phyloP scores from a whole-genome alignment of 2,329 filamentous ascomycete genomes.

The Grosmannia huntii region DNA sequence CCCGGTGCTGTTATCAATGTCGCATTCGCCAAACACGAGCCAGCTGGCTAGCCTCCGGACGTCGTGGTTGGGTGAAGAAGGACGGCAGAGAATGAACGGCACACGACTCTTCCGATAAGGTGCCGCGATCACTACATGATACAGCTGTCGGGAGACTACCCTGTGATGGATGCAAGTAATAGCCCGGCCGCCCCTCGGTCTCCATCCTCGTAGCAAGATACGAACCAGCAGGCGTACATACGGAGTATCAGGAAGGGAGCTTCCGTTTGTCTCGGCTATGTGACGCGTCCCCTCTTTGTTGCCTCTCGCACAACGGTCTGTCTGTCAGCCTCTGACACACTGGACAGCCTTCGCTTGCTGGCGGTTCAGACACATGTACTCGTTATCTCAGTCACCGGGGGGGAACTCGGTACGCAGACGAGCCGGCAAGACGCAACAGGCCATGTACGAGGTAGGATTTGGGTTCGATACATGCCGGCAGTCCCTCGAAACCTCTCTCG shows the following conservation, averaged over 20 bases:
- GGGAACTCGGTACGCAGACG: no score
- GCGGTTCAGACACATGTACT: no score
- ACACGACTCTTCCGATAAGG: neutral
- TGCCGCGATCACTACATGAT: neutral
- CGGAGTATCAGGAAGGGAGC: neutral
- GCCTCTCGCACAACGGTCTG: no score
- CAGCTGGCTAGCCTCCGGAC: neutral
- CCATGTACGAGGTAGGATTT: neutral
- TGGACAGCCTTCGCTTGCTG: no score
- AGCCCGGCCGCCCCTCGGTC: no score
- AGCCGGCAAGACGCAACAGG: no score
- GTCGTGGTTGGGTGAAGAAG: neutral
- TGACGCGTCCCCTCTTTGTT: no score
- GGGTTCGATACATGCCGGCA: neutral
- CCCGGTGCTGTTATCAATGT: neutral
- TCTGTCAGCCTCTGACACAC: no score
- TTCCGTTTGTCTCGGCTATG: neutral
- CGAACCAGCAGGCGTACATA: no score
- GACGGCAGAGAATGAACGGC: neutral
- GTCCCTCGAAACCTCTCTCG: neutral
- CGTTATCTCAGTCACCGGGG: neutral
- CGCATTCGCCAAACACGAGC: neutral
- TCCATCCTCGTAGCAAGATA: no score
- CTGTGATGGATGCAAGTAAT: no score
- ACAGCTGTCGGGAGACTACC: neutral